Evolutionary conservation across 805 yeast genomes (phyloP).

Genomic region (Lachancea quebecensis): DNA sequence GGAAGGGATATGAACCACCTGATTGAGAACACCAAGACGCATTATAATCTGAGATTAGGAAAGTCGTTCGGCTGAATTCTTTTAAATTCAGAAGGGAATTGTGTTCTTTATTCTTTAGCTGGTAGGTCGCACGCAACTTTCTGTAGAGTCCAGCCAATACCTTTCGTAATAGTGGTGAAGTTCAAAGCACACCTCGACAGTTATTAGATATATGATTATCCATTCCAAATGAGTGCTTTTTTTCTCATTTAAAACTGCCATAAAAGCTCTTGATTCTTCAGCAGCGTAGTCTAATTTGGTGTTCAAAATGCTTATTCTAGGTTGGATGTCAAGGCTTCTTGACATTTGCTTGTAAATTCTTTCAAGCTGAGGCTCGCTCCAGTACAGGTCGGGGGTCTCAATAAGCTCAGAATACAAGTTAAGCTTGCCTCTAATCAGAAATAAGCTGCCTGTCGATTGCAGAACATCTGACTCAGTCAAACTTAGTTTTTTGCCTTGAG

Average conservation of each 20-base stretch:
- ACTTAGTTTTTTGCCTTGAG: constrained; percentile 50
- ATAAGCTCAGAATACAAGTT: constrained; percentile 82
- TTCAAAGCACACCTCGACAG: constrained; percentile 83
- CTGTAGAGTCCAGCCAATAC: constrained; percentile 15
- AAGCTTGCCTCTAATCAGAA: constrained; percentile 72
- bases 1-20: too few relatives aligned
- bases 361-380: constrained; percentile 87
- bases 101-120: background rate
- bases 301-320: constrained; percentile 73
- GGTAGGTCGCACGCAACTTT: background rate
- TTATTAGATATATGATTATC: constrained; percentile 77
- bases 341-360: constrained; percentile 66
- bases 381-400: constrained; percentile 87
- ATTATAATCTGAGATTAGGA: too few relatives aligned
- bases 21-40: too few relatives aligned
- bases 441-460: constrained; percentile 63
- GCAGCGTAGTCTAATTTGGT: constrained; percentile 85
- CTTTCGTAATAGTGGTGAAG: constrained; percentile 64
- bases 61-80: too few relatives aligned
- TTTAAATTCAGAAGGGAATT: background rate
- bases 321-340: constrained; percentile 62
- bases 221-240: constrained; percentile 75
- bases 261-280: constrained; percentile 74
- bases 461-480: constrained; percentile 56
- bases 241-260: constrained; percentile 68